Evolutionary conservation across 2,329 filamentous ascomycete species (phyloP).

Genomic region (Berkeleyomyces rouxiae): DNA sequence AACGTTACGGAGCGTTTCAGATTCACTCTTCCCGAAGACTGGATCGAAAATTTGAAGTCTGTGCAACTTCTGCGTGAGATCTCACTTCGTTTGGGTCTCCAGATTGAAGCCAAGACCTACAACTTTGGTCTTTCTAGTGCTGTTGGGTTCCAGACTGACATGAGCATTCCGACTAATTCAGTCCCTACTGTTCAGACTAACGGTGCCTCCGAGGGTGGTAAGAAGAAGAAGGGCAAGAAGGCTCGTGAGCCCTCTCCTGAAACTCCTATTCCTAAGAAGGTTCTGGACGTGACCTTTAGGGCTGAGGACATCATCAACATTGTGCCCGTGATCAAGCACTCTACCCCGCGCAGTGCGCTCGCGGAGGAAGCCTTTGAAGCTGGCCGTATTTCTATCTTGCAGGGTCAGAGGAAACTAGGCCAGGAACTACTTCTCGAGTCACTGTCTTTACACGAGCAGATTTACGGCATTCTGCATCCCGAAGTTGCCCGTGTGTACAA

Average conservation of each 20-base stretch:
- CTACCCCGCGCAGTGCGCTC: constrained; percentile 72
- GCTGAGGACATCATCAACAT: constrained; percentile 81
- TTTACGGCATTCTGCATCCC: constrained; percentile 92
- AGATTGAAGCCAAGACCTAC: constrained; percentile 56
- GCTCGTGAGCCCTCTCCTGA: constrained; percentile 37
- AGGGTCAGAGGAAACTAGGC: constrained; percentile 87
- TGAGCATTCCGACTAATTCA: constrained; percentile 18
- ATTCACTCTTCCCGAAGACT: constrained; percentile 51
- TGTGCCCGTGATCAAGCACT: constrained; percentile 90
- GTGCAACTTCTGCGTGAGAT: constrained; percentile 81
- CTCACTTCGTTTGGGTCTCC: constrained; percentile 74
- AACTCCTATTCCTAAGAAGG: constrained; percentile 26
- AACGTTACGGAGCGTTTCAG: constrained; percentile 63
- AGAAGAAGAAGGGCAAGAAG: constrained; percentile 44
- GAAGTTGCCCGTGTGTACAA: constrained; percentile 94
- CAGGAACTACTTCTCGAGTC: constrained; percentile 94
- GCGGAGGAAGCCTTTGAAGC: constrained; percentile 94
- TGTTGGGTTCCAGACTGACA: constrained; percentile 13
- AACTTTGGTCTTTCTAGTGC: constrained; percentile 19
- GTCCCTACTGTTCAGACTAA: constrained; percentile 22
- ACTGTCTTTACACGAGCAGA: constrained; percentile 90
- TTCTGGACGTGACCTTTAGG: constrained; percentile 45
- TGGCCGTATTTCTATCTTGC: constrained; percentile 86
- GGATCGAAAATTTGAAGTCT: constrained; percentile 51
- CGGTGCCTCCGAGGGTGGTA: constrained; percentile 26